phyloP scores from a whole-genome alignment of 2,329 filamentous ascomycete species.

The Graphium sp. region DNA sequence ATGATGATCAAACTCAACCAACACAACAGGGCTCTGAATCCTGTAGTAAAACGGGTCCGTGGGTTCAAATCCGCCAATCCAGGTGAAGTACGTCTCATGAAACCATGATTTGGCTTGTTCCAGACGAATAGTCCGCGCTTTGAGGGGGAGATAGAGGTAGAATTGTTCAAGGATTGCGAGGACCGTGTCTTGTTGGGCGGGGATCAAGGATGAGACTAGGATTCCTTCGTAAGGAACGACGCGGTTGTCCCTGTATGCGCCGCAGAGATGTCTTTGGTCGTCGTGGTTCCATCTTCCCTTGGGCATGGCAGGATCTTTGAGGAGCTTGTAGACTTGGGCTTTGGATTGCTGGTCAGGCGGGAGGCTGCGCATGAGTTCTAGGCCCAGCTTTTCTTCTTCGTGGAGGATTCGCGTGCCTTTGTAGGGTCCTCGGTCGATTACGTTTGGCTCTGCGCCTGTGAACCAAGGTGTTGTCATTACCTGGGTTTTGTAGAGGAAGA shows the following conservation, averaged over 20 bases:
- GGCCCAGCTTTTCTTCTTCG: constrained; percentile 43
- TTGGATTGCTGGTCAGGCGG: constrained; percentile 21
- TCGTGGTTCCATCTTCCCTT: constrained; percentile 61
- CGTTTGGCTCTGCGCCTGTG: constrained; percentile 64
- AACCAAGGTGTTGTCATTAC: constrained; percentile 61
- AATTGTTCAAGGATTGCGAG: constrained; percentile 45
- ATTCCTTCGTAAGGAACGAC: constrained; percentile 60
- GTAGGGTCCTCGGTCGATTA: constrained; percentile 48
- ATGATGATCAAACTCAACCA: constrained; percentile 68
- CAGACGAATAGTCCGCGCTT: constrained; percentile 35
- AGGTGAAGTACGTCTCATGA: constrained; percentile 61
- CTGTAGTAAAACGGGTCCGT: constrained; percentile 63
- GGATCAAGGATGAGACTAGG: constrained; percentile 27
- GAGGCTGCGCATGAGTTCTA: constrained; percentile 54
- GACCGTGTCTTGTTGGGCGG: constrained; percentile 34
- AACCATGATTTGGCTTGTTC: constrained; percentile 36
- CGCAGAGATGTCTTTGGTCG: constrained; percentile 63
- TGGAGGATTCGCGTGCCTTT: constrained; percentile 49
- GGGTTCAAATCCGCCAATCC: constrained; percentile 55
- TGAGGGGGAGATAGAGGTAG: constrained; percentile 46
- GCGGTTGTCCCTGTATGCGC: constrained; percentile 64
- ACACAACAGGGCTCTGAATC: constrained; percentile 57
- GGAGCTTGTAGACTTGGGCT: constrained; percentile 39
- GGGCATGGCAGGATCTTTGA: constrained; percentile 51
- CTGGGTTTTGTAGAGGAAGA: constrained; percentile 48